A percentile compares a stretch with the other conserved stretches of the same genome.
phyloP scores from a whole-genome alignment of 2,329 filamentous ascomycete species.

The Microsporum audouinii region DNA sequence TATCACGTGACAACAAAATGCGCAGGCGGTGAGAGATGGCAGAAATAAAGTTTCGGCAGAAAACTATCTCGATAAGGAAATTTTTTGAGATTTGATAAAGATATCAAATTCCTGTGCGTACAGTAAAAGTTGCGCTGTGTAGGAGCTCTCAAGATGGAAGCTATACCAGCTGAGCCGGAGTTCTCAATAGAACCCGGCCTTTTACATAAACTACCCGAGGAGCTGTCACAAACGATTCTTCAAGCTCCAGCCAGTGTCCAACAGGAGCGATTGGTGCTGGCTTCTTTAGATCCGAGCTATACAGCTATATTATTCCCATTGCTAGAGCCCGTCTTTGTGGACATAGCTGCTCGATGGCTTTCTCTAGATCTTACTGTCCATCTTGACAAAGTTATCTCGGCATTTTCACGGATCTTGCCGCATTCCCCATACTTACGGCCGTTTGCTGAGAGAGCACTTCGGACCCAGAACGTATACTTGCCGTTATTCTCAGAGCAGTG shows the following conservation, averaged over 20 bases:
- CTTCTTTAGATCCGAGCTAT: slow-evolving; percentile 55
- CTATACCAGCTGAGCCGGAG: slow-evolving; percentile 35
- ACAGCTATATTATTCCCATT: slow-evolving; percentile 50
- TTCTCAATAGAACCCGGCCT: slow-evolving; percentile 42
- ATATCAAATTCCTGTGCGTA: slow-evolving; percentile 6
- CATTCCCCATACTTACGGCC: slow-evolving; percentile 69
- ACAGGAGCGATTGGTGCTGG: slow-evolving; percentile 58
- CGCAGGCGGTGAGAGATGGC: neutral
- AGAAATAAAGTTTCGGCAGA: slow-evolving; percentile 8
- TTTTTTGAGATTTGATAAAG: slow-evolving; percentile 6
- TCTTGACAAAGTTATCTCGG: slow-evolving; percentile 45
- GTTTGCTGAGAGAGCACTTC: slow-evolving; percentile 49
- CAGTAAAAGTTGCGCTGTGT: neutral
- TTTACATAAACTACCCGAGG: slow-evolving; percentile 53
- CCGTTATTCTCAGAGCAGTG: slow-evolving; percentile 24
- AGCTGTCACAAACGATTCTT: slow-evolving; percentile 57
- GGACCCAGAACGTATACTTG: slow-evolving; percentile 25
- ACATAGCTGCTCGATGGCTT: slow-evolving; percentile 73
- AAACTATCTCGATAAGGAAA: slow-evolving; percentile 11
- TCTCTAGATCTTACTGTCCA: slow-evolving; percentile 23
- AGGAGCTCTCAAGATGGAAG: slow-evolving; percentile 22
- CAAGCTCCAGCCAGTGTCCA: slow-evolving; percentile 44
- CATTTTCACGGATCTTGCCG: slow-evolving; percentile 68
- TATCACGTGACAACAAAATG: neutral
- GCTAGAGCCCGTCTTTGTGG: slow-evolving; percentile 65